Evolutionary conservation across 2,329 filamentous ascomycete species (phyloP).

Genomic region (Byssothecium circinans): DNA sequence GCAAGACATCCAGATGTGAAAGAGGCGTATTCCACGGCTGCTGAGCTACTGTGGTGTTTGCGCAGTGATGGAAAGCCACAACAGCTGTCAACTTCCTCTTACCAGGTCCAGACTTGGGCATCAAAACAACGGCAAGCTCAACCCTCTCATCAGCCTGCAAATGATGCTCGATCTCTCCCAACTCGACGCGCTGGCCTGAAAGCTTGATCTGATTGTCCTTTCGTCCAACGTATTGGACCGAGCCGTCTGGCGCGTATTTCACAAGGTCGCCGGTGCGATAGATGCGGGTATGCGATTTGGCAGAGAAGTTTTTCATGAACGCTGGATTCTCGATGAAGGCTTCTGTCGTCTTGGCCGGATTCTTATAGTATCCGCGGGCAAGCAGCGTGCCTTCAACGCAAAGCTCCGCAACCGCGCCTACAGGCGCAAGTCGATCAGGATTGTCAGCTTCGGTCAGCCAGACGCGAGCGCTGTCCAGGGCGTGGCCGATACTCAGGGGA

Average conservation of each 20-base stretch:
- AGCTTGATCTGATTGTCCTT: constrained; percentile 41
- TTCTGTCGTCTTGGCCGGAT: constrained; percentile 26
- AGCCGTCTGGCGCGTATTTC: constrained; percentile 31
- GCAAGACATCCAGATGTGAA: constrained; percentile 29
- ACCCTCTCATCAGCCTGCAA: constrained; percentile 31
- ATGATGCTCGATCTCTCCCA: constrained; percentile 38
- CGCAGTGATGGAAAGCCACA: constrained; percentile 40
- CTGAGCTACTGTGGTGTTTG: constrained; percentile 17
- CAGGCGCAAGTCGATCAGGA: constrained; percentile 30
- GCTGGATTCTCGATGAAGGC: constrained; percentile 27
- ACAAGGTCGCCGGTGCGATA: constrained; percentile 41
- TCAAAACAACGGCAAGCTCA: constrained; percentile 46
- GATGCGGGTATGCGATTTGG: constrained; percentile 14
- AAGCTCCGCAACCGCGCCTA: constrained; percentile 35
- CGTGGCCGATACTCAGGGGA: constrained; percentile 27
- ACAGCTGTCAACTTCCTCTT: constrained; percentile 51
- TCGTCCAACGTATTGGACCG: constrained; percentile 33
- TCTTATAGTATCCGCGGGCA: constrained; percentile 36
- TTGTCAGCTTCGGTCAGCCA: constrained; percentile 34
- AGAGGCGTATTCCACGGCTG: constrained; percentile 33
- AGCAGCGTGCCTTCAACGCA: constrained; percentile 37
- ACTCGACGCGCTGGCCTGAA: constrained; percentile 39
- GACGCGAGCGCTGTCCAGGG: constrained; percentile 24
- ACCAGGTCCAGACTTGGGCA: constrained; percentile 47
- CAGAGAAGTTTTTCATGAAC: constrained; percentile 24